phyloP scores from a whole-genome alignment of 371 early-diverging fungal species.

The Syncephalastrum contaminatum region DNA sequence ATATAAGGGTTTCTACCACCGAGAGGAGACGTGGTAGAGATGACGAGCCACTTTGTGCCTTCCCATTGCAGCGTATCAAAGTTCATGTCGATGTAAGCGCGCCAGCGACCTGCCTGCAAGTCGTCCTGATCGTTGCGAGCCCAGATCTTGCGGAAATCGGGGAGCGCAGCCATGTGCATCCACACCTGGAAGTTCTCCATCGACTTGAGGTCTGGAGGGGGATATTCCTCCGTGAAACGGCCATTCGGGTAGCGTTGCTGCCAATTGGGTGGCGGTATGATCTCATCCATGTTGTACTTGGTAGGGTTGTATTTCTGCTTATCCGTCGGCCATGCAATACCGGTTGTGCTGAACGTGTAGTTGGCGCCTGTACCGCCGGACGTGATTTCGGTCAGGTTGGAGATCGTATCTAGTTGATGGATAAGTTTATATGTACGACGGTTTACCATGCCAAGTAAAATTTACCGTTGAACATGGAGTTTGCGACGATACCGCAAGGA shows the following conservation, averaged over 20 bases:
- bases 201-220: conserved; percentile 67
- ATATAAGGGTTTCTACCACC: conserved; percentile 96
- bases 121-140: conserved; percentile 66
- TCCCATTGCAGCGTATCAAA: conserved; percentile 81
- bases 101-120: conserved; percentile 63
- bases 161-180: conserved; percentile 97
- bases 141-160: conserved; percentile 96
- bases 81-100: conserved; percentile 67
- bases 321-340: conserved; percentile 93
- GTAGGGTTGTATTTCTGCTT: conserved; percentile 66
- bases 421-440: background rate
- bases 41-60: conserved; percentile 92
- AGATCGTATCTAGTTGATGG: conserved; percentile 30
- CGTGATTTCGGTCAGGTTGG: conserved; percentile 25
- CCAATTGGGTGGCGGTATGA: conserved; percentile 85
- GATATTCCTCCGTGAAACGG: conserved; percentile 50
- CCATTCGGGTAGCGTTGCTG: conserved; percentile 58
- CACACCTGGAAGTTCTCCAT: conserved; percentile 96
- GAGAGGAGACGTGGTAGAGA: conserved; percentile 87
- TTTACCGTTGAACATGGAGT: conserved; percentile 90
- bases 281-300: conserved; percentile 48
- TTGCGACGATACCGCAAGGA: conserved; percentile 99
- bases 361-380: conserved; percentile 16
- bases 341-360: conserved; percentile 56
- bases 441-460: background rate